phyloP scores from a whole-genome alignment of 495 filamentous ascomycete genomes.

The Xylaria flabelliformis region DNA sequence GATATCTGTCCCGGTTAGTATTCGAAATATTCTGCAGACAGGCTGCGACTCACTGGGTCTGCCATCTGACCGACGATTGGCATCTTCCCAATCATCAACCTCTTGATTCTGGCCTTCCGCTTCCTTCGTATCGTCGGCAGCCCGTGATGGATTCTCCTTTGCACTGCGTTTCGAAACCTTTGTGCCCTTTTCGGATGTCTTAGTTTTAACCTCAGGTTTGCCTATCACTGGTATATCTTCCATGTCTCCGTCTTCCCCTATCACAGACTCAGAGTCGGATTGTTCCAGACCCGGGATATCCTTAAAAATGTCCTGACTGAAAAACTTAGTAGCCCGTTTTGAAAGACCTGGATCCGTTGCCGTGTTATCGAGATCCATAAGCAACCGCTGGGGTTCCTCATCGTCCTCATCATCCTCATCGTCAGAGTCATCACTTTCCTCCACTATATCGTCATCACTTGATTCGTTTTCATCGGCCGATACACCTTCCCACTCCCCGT shows the following conservation, averaged over 20 bases:
- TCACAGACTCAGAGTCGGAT: slow-evolving; percentile 48
- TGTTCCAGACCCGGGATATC: slow-evolving; percentile 68
- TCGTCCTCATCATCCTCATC: slow-evolving; percentile 52
- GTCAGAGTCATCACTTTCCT: slow-evolving; percentile 59
- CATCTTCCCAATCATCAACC: slow-evolving; percentile 70
- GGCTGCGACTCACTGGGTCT: slow-evolving; percentile 63
- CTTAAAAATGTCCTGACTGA: slow-evolving; percentile 94
- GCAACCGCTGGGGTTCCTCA: slow-evolving; percentile 44
- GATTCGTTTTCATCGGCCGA: slow-evolving; percentile 69
- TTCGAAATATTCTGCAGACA: background rate
- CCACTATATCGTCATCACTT: slow-evolving; percentile 62
- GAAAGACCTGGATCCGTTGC: slow-evolving; percentile 65
- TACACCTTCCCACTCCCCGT: slow-evolving; percentile 91
- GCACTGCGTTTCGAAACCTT: slow-evolving; percentile 35
- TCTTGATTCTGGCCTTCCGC: slow-evolving; percentile 56
- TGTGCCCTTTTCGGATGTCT: slow-evolving; percentile 24
- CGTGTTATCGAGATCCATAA: slow-evolving; percentile 59
- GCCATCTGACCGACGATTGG: slow-evolving; percentile 69
- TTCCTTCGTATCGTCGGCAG: slow-evolving; percentile 48
- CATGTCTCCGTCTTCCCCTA: slow-evolving; percentile 61
- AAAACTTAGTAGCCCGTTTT: slow-evolving; percentile 85
- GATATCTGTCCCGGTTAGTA: slow-evolving; percentile 71
- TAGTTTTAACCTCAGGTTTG: slow-evolving; percentile 25
- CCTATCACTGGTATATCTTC: slow-evolving; percentile 28
- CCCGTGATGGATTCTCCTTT: slow-evolving; percentile 36